Base-by-base conservation (phyloP, 2,329 filamentous ascomycete genomes). In the Fusarium setosum region DNA sequence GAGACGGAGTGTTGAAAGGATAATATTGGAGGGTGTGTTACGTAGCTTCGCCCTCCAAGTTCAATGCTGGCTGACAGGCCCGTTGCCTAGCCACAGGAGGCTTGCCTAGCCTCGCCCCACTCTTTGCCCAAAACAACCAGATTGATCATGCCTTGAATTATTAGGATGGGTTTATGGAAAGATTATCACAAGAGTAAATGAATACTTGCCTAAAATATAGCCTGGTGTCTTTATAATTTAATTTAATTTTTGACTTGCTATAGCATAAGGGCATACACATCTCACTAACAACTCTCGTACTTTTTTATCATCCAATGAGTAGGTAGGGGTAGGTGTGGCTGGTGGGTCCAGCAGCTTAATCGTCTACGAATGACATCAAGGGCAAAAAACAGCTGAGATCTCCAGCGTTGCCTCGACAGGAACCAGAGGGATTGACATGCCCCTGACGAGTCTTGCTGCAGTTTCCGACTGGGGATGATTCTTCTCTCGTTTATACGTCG, bases 1-100 rank as follows among this genome's bases (percentile, higher is more conserved):
- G 65, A 59, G 64, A 68, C 54, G 12, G 31, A n/a, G 60, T 60
- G 61, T 67, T 65, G 68, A 67, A 68, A 67, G 67, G 68, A 62
- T 50, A n/a, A n/a, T n/a, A n/a, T n/a, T n/a, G 44, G 61, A 55
- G 63, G 67, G 67, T 40, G 50, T 35, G 56, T 64, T 68, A 68
- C 64, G 66, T 73, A 70, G 67, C 35, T 55, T 15, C 9, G n/a
- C n/a, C 26, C 26, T 29, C 26, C 26, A 8, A 29, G 26, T 12
- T n/a, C n/a, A n/a, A n/a, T n/a, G n/a, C n/a, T n/a, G n/a, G n/a
- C n/a, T n/a, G n/a, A n/a, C n/a, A n/a, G n/a, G n/a, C n/a, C 23
- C 38, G 23, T 48, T 51, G 50, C 35, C 47, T 24, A 59, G 64
- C 61, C 59, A 68, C 61, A 60, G 59, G 41, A 38, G 40, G n/a